Percentiles rank a stretch among this genome's conserved stretches.
Evolutionary conservation across 495 filamentous ascomycete genomes (phyloP).

Genomic region (Pyrenopolyporus hunteri): DNA sequence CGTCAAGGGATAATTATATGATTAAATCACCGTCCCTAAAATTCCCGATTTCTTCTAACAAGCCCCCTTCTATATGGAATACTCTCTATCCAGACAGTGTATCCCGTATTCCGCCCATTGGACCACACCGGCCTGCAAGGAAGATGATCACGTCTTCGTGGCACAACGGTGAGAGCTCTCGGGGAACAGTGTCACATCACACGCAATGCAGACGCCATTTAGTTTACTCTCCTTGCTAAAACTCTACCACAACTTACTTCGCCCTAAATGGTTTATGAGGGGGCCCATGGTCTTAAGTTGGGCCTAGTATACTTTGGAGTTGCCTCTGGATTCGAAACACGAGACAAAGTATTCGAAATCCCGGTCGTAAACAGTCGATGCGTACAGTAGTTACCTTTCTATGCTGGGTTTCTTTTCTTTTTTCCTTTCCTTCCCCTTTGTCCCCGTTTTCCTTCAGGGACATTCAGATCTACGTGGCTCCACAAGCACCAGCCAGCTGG

Average conservation of each 20-base stretch:
- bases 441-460: not conserved
- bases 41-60: slow-evolving; percentile 23
- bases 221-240: not conserved
- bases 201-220: slow-evolving; percentile 1
- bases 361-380: no score
- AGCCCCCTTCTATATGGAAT: slow-evolving; percentile 4
- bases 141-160: slow-evolving; percentile 27
- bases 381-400: no score
- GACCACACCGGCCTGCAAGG: slow-evolving; percentile 10
- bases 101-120: slow-evolving; percentile 7
- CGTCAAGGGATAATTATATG: no score
- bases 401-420: not conserved
- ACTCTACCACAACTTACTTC: slow-evolving; percentile 9
- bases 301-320: not conserved
- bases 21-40: no score
- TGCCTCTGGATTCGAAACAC: not conserved
- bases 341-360: not conserved
- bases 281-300: not conserved
- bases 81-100: not conserved
- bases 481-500: slow-evolving; percentile 19
- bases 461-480: slow-evolving; percentile 20
- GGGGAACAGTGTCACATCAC: slow-evolving; percentile 8
- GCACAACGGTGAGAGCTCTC: slow-evolving; percentile 15
- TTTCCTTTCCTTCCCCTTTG: not conserved
- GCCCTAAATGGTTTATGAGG: not conserved